These are phyloP conservation scores for Acanthamoeba royreba DNA, from an alignment of 208 protist species.

Conservation along the genomic window DNA sequence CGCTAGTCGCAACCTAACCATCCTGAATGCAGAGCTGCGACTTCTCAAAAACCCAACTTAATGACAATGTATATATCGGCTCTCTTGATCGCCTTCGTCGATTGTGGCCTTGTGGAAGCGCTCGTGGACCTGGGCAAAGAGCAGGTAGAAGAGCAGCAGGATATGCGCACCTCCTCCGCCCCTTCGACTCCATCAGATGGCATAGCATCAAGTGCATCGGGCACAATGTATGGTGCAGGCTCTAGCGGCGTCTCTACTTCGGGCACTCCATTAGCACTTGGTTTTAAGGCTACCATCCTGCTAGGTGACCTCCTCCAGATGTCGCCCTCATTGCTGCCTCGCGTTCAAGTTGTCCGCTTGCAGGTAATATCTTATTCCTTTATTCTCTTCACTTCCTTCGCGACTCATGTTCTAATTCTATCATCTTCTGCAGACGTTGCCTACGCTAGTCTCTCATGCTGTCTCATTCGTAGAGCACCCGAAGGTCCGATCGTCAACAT, in stretches of 20 bases:
- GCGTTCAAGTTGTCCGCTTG: conserved; percentile 46
- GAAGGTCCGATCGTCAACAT: not conserved
- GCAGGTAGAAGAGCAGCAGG: not conserved
- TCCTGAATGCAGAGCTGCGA: too few relatives aligned
- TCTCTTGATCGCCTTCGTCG: conserved; percentile 55
- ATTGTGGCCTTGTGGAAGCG: conserved; percentile 60
- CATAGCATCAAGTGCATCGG: not conserved
- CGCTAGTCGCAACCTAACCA: not conserved
- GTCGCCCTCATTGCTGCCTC: conserved; percentile 48
- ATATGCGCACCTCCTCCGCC: not conserved
- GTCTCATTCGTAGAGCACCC: not conserved
- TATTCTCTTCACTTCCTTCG: not conserved
- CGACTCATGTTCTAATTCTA: not conserved
- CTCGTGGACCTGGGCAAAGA: conserved; percentile 55
- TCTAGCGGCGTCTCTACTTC: too few relatives aligned
- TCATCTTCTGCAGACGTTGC: not conserved
- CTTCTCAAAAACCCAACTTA: conserved; percentile 42
- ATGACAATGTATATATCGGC: conserved; percentile 56
- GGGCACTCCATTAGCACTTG: too few relatives aligned
- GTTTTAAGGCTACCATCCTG: conserved; percentile 52
- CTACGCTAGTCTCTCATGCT: not conserved
- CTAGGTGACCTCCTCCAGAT: conserved; percentile 59
- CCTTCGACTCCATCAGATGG: too few relatives aligned
- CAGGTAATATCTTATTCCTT: not conserved
- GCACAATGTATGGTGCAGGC: too few relatives aligned